A percentile compares a stretch with the other conserved stretches of the same genome.
Conservation (phyloP, 1,284 basidiomycete genomes). For the Fomitiporia mediterranea region DNA sequence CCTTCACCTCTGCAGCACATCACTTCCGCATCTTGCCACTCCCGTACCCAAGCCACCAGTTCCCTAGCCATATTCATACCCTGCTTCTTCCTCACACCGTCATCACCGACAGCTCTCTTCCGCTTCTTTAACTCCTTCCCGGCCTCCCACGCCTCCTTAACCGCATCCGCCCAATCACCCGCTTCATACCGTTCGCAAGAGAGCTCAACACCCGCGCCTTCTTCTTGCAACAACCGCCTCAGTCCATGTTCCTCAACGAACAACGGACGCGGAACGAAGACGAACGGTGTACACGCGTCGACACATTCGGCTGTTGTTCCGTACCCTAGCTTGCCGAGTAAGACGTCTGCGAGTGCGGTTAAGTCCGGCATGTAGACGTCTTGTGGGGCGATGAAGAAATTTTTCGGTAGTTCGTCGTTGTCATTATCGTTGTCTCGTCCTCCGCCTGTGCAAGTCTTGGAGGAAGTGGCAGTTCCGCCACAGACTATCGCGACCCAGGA, state of each 20-base stretch:
- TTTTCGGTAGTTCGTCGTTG: constrained; percentile 52
- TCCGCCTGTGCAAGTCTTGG: constrained; percentile 43
- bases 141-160: constrained; percentile 49
- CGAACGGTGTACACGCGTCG: constrained; percentile 66
- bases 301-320: constrained; percentile 71
- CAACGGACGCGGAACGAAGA: constrained; percentile 68
- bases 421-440: too few species aligned
- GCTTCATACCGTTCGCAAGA: constrained; percentile 57
- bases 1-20: too few species aligned
- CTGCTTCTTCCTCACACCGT: constrained; percentile 37
- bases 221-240: constrained; percentile 51
- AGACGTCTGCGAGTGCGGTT: constrained; percentile 67
- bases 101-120: constrained; percentile 38
- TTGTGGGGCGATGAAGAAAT: constrained; percentile 70
- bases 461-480: constrained; percentile 60
- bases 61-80: constrained; percentile 45
- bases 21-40: constrained; percentile 25
- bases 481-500: constrained; percentile 78
- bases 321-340: constrained; percentile 74
- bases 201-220: constrained; percentile 64
- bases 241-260: constrained; percentile 79
- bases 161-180: constrained; percentile 60
- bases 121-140: constrained; percentile 42
- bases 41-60: constrained; percentile 47
- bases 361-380: constrained; percentile 79